phyloP scores from a whole-genome alignment of 1,139 yeast genomes.

The Yamadazyma taylorii region DNA sequence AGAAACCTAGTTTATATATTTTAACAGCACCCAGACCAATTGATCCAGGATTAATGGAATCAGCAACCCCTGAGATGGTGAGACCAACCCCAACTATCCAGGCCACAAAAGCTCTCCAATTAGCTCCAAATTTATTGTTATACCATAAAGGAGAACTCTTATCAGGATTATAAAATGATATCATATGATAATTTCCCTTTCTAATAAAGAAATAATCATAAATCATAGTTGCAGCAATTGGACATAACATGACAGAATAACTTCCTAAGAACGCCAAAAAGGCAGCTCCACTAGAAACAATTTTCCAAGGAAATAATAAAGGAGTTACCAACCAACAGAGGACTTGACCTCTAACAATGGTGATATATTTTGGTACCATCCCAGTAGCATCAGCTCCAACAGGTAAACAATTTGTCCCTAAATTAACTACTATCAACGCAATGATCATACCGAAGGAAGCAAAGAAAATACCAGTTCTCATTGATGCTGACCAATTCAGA shows the following conservation, averaged over 20 bases:
- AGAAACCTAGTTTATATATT: slow-evolving; percentile 12
- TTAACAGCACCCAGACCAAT: slow-evolving; percentile 10
- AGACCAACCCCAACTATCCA: slow-evolving; percentile 11
- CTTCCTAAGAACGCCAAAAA: slow-evolving; percentile 15
- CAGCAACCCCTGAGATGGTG: slow-evolving; percentile 13
- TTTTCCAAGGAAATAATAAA: slow-evolving; percentile 13
- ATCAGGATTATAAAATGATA: slow-evolving; percentile 11
- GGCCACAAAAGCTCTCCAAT: slow-evolving; percentile 14
- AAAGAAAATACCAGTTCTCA: slow-evolving; percentile 14
- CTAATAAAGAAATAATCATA: slow-evolving; percentile 12
- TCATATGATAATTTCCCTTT: slow-evolving; percentile 12
- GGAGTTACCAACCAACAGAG: slow-evolving; percentile 13
- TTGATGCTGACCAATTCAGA: slow-evolving; percentile 11
- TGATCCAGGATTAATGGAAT: slow-evolving; percentile 13
- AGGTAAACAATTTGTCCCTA: slow-evolving; percentile 14
- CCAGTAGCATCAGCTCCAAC: slow-evolving; percentile 16
- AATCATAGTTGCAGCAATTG: slow-evolving; percentile 14
- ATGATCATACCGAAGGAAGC: slow-evolving; percentile 14
- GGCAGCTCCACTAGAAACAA: slow-evolving; percentile 12
- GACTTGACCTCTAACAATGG: slow-evolving; percentile 12
- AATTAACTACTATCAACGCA: slow-evolving; percentile 12
- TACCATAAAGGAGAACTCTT: slow-evolving; percentile 9
- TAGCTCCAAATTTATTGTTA: slow-evolving; percentile 8
- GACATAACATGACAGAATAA: slow-evolving; percentile 13
- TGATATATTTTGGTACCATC: slow-evolving; percentile 13